phyloP scores from a whole-genome alignment of 345 rosid species.

The Rhizophora apiculata region DNA sequence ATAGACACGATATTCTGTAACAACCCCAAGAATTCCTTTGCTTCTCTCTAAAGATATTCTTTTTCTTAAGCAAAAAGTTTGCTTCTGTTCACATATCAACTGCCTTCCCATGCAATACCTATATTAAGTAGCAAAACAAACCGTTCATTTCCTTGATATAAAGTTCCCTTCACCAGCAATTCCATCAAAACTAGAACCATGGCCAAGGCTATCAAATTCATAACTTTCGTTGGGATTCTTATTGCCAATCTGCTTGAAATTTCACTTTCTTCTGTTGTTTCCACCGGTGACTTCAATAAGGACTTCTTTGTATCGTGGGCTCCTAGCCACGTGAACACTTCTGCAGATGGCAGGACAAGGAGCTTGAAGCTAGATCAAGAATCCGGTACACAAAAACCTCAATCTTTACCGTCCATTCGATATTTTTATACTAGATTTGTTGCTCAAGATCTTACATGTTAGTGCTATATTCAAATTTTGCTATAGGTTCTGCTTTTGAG shows the following conservation, averaged over 20 bases:
- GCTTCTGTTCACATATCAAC: not conserved
- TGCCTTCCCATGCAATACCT: conserved; percentile 30
- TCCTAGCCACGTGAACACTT: conserved; percentile 65
- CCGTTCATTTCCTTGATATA: not conserved
- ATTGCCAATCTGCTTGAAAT: conserved; percentile 25
- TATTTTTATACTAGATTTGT: not conserved
- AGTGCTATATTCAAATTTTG: not conserved
- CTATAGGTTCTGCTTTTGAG: conserved; percentile 63
- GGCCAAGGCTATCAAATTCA: conserved; percentile 12
- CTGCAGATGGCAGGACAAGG: conserved; percentile 58
- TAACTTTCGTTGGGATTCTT: conserved; percentile 18
- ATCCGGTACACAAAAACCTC: conserved; percentile 46
- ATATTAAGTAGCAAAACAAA: conserved; percentile 18
- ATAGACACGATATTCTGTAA: conserved; percentile 6
- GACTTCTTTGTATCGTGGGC: conserved; percentile 80
- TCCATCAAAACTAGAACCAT: conserved; percentile 10
- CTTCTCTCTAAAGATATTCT: conserved; percentile 44
- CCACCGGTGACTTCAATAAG: conserved; percentile 54
- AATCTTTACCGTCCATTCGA: not conserved
- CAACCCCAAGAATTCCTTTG: conserved; percentile 25
- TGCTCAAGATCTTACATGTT: not conserved
- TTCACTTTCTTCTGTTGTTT: conserved; percentile 52
- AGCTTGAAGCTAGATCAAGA: conserved; percentile 69
- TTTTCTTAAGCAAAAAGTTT: conserved; percentile 24
- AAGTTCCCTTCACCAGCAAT: not conserved